Conservation (phyloP, 441 rosid species). For the Erysimum pusillum region DNA sequence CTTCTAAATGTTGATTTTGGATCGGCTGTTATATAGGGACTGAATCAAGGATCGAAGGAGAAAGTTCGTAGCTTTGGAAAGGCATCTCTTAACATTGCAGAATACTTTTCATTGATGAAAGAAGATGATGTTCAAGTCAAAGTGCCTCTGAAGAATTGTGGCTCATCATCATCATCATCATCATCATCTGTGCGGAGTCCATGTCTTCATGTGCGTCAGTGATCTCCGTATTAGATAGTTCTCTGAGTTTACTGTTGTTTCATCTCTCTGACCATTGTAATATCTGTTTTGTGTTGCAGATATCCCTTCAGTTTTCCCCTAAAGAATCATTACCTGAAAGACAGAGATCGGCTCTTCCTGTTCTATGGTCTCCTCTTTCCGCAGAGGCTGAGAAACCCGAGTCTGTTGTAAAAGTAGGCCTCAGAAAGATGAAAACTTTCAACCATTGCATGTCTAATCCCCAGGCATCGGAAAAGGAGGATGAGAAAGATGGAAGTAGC, state of each 20-base stretch:
- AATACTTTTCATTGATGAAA: constrained; percentile 52
- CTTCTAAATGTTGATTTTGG: background rate
- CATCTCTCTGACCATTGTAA: constrained; percentile 18
- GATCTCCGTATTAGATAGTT: background rate
- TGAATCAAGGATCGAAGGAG: constrained; percentile 53
- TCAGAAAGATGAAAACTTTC: constrained; percentile 78
- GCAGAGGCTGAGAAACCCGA: constrained; percentile 75
- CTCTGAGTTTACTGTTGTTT: constrained; percentile 4
- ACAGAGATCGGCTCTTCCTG: constrained; percentile 67
- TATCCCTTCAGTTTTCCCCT: constrained; percentile 66
- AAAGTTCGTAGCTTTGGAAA: constrained; percentile 60
- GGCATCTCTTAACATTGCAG: constrained; percentile 65
- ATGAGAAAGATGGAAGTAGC: constrained; percentile 48
- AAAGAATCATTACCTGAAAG: constrained; percentile 58
- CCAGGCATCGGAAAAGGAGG: constrained; percentile 60
- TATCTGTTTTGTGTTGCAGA: constrained; percentile 50
- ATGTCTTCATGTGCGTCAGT: constrained; percentile 58
- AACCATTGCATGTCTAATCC: constrained; percentile 71
- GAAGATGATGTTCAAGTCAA: constrained; percentile 60
- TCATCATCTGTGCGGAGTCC: constrained; percentile 45
- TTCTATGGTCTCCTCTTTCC: constrained; percentile 59
- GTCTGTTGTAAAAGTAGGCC: constrained; percentile 84
- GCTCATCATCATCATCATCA: constrained; percentile 36
- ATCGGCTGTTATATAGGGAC: constrained; percentile 49
- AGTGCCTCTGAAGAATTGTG: constrained; percentile 53